These are phyloP conservation scores for Trypethelium eluteriae DNA, from an alignment of 495 filamentous ascomycete genomes.

Conservation along the genomic window DNA sequence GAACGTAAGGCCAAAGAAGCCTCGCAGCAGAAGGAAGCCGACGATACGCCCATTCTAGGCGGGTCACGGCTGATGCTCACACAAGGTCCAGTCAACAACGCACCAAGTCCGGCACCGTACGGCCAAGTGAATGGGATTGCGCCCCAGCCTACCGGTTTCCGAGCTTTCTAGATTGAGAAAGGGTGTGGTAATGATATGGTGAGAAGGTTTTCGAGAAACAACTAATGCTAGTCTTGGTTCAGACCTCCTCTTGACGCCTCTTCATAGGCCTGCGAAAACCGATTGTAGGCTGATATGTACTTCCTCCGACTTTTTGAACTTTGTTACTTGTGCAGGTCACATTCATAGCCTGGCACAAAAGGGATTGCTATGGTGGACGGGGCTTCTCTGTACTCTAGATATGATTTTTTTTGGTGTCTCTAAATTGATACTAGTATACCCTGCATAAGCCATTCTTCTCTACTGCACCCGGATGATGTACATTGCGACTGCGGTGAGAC, in stretches of 20 bases:
- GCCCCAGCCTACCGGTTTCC: constrained; percentile 38
- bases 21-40: constrained; percentile 80
- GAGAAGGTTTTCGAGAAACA: neutral
- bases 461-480: neutral
- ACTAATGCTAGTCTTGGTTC: neutral
- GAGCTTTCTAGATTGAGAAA: constrained; percentile 30
- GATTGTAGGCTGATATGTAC: neutral
- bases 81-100: constrained; percentile 66
- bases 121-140: constrained; percentile 36
- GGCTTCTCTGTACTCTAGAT: constrained; percentile 6
- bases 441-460: neutral
- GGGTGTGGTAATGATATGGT: constrained; percentile 10
- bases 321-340: neutral
- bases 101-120: constrained; percentile 38
- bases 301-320: neutral
- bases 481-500: no score
- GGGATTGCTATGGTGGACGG: neutral
- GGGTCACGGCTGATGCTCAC: constrained; percentile 94
- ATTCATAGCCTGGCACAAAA: neutral
- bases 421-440: neutral
- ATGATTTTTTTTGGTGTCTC: neutral
- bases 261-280: neutral
- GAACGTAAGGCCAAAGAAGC: constrained; percentile 86
- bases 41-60: constrained; percentile 87
- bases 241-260: neutral